Percentiles rank a stretch among this genome's conserved stretches.
phyloP scores from a whole-genome alignment of 495 filamentous ascomycete genomes.

The Penicillium desertorum region DNA sequence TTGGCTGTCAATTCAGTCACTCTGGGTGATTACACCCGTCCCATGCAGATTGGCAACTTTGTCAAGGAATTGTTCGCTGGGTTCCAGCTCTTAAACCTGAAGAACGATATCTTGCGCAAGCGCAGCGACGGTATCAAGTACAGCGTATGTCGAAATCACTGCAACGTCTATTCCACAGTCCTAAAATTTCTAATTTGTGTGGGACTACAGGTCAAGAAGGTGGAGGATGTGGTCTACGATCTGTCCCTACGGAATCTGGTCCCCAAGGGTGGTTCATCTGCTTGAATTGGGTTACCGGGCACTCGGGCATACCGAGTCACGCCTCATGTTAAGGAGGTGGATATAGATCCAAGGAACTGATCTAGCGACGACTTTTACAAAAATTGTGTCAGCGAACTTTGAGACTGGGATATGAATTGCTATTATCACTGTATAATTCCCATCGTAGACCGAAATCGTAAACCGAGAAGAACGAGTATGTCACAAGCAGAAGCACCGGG shows the following conservation, averaged over 20 bases:
- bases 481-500: constrained; percentile 3
- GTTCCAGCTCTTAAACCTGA: constrained; percentile 94
- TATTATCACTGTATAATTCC: background rate
- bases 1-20: constrained; percentile 97
- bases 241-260: constrained; percentile 82
- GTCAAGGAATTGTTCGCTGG: constrained; percentile 94
- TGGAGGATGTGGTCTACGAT: constrained; percentile 97
- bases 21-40: constrained; percentile 79
- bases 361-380: background rate
- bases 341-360: background rate
- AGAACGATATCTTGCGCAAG: constrained; percentile 88
- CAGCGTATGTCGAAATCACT: constrained; percentile 53
- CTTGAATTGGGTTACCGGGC: constrained; percentile 2
- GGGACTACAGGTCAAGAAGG: constrained; percentile 74
- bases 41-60: constrained; percentile 82
- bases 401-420: background rate
- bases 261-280: constrained; percentile 41
- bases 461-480: background rate
- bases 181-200: constrained; percentile 6
- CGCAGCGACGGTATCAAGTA: constrained; percentile 95
- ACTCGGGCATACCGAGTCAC: background rate
- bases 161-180: background rate
- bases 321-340: background rate
- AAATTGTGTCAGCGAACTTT: background rate
- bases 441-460: background rate